Base-by-base conservation (phyloP, 768 basidiomycete genomes). In the Kwoniella dejecticola region DNA sequence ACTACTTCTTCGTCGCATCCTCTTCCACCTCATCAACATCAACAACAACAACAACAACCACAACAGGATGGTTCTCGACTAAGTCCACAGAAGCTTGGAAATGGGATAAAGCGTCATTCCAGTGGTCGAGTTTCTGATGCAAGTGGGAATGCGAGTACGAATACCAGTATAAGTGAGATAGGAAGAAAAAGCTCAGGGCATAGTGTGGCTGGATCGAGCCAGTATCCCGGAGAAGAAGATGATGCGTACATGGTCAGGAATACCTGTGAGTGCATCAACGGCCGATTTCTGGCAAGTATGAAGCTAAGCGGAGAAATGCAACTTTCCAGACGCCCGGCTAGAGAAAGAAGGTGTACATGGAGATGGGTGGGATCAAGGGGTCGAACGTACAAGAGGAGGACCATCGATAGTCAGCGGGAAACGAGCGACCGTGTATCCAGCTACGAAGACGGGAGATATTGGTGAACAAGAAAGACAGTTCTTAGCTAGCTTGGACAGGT, bases 331-430 rank as follows among this genome's bases (percentile, higher is more conserved):
- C 75, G 95, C 93, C 0, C 85, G 89, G 64, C 83, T 98, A n/a
- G 91, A 97, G 49, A 81, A 84, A 10, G 84, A 84, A 42, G 95
- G 95, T n/a, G 94, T 97, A 36, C 89, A 86, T 73, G 93, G 94
- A 2, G 95, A 98, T 74, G 95, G 95, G 0, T 91, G 87, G 79
- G 89, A 91, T 69, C 92, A 95, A 67, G 95, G 95, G 36, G 84
- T 95, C 6, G 95, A 98, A 80, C 86, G 91, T 36, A 98, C 94
- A 26, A 84, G 95, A 62, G 88, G 69, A 76, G 84, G 69, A 29
- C 81, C 82, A 12, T 63, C 60, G 46, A 40, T 42, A 4, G 41
- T 26, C 23, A 47, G 26, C 2, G 52, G 62, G 21, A 63, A 71
- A 44, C 42, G 71, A 44, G 65, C 60, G 57, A 88, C 84, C 65